Conservation (phyloP, 2,329 filamentous ascomycete genomes). For the Metarhizium rileyi region DNA sequence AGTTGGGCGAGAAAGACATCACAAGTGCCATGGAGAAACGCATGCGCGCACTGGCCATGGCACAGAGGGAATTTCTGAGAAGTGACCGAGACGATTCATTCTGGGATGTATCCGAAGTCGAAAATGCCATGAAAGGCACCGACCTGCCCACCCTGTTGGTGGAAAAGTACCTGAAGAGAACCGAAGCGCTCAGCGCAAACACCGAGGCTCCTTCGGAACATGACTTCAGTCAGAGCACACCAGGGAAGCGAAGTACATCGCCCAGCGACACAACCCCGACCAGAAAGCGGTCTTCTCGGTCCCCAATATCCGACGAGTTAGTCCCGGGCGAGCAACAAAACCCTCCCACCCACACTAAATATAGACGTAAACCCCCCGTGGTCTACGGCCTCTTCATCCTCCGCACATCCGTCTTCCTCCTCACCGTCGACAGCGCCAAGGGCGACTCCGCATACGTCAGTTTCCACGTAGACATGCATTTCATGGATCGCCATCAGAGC, state of each 20-base stretch:
- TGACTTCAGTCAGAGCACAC: background rate
- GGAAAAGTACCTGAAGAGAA: conserved; percentile 6
- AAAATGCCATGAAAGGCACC: conserved; percentile 3
- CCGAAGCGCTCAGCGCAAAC: background rate
- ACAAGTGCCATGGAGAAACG: conserved; percentile 24
- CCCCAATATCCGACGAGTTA: background rate
- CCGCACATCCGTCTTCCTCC: conserved; percentile 27
- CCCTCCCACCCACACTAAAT: conserved; percentile 4
- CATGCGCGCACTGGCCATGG: conserved; percentile 24
- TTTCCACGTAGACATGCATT: conserved; percentile 32
- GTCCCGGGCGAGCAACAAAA: background rate
- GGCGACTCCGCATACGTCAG: conserved; percentile 27
- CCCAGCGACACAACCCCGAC: background rate
- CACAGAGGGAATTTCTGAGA: conserved; percentile 27
- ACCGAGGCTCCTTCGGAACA: background rate
- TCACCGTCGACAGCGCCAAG: conserved; percentile 29
- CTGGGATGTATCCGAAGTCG: conserved; percentile 17
- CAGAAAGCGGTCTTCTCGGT: background rate
- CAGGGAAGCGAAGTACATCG: background rate
- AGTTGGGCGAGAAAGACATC: conserved; percentile 19
- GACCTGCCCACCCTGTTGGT: conserved; percentile 1
- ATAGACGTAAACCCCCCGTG: conserved; percentile 26
- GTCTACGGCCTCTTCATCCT: conserved; percentile 35
- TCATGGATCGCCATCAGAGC: conserved; percentile 28
- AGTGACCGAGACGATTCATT: conserved; percentile 18